These are phyloP conservation scores for Fremontodendron californicum DNA, from an alignment of 345 rosid species.

Conservation along the genomic window DNA sequence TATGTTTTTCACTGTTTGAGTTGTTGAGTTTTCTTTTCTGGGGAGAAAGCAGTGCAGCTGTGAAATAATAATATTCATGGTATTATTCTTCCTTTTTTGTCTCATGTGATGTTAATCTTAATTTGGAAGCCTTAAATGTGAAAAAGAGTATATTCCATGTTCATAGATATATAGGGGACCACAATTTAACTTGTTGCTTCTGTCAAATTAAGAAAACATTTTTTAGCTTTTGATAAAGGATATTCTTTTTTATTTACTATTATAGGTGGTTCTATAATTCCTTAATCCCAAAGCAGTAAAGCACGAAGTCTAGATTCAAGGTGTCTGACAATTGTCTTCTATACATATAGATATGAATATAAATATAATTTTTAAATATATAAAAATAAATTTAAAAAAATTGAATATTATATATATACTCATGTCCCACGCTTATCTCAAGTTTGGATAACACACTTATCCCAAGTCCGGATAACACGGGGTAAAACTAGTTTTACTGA, in stretches of 20 bases:
- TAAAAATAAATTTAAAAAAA: too few relatives aligned
- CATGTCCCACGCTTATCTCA: too few relatives aligned
- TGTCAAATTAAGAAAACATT: conserved; percentile 16
- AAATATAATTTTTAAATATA: too few relatives aligned
- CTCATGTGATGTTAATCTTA: conserved; percentile 28
- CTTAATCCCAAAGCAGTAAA: conserved; percentile 1
- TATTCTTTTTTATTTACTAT: conserved; percentile 16
- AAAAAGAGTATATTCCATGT: conserved; percentile 33
- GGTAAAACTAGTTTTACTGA: background rate
- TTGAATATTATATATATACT: too few relatives aligned
- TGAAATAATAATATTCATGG: conserved; percentile 26
- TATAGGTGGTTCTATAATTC: background rate
- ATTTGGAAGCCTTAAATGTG: conserved; percentile 19
- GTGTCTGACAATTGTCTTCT: too few relatives aligned
- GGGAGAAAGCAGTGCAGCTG: conserved; percentile 26
- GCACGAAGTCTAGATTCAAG: conserved; percentile 4
- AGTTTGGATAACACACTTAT: too few relatives aligned
- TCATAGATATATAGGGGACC: conserved; percentile 40
- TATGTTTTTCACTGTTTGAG: conserved; percentile 14
- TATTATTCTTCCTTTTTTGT: conserved; percentile 23
- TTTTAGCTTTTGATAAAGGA: conserved; percentile 13
- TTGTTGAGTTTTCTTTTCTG: conserved; percentile 11
- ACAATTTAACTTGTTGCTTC: conserved; percentile 25
- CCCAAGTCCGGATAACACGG: too few relatives aligned
- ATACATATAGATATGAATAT: too few relatives aligned